Evolutionary conservation across 495 filamentous ascomycete genomes (phyloP), one percentile per base, ranked within the genome.

Genomic region (Tuber calosporum): DNA sequence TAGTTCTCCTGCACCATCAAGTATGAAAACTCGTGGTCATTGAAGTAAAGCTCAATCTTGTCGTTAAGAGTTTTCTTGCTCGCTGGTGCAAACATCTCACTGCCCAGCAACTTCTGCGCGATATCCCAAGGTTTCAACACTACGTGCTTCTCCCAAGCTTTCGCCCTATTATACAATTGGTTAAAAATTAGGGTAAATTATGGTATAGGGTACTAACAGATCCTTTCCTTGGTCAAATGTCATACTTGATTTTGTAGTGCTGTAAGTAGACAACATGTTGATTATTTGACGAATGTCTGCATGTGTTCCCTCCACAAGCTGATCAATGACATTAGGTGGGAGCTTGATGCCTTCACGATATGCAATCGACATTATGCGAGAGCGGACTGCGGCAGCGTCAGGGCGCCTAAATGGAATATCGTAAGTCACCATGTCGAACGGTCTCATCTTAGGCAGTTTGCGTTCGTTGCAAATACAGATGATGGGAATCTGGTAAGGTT

Each of bases 1-100:
- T 98, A 99, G 79, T 99, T 98, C 82, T 99, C 95, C 81, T 99
- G 94, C 73, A 99, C 88, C 96, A 99, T 98, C 69, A 99, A 83
- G 79, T 90, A 92, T 80, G 92, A 96, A 82, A 97, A 94, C 79
- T 99, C 95, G 79, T 97, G 94, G 77, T 99, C 95, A 80, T 98
- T 97, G 86, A 99, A 99, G 83, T 99, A 99, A 2, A 99, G 89
- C 83, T 98, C 94, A 73, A 93, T 93, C 84, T 99, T 99, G 82
- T 99, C 94, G 79, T 97, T 97, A 67, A 98, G 84, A 0, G 93
- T 94, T 11, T 91, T 84, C 73, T 90, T 96, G 82, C 91, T 94
- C 72, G 87, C 88, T 19, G 87, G 87, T 53, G 90, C 87, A 79
- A 97, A 99, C 84, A 96, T 89, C 69, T 92, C 93, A 1, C 91